Evolutionary conservation across 805 yeast species (phyloP).

Genomic region (Kodamaea sagamina): DNA sequence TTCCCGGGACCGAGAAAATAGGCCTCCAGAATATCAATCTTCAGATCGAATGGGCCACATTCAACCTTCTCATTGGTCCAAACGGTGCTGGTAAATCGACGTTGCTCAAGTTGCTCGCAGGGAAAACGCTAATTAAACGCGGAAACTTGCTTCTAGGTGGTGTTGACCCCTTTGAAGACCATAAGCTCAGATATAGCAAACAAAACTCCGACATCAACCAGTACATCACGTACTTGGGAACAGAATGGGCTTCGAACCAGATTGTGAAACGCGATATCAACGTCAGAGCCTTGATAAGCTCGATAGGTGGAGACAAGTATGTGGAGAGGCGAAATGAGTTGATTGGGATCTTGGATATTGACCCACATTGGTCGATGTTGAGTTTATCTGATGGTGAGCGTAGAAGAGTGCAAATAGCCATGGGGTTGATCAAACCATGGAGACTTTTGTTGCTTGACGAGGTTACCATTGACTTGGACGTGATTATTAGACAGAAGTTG

Average conservation of each 20-base stretch:
- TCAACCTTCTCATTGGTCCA: conserved; percentile 85
- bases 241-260: conserved; percentile 96
- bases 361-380: conserved; percentile 89
- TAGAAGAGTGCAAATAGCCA: conserved; percentile 86
- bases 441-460: conserved; percentile 84
- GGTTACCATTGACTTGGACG: conserved; percentile 96
- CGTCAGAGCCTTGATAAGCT: conserved; percentile 71
- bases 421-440: conserved; percentile 95
- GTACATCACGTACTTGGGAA: conserved; percentile 80
- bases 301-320: conserved; percentile 70
- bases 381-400: conserved; percentile 93
- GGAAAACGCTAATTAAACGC: conserved; percentile 78
- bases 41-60: conserved; percentile 64
- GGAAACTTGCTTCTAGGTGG: conserved; percentile 79
- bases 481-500: conserved; percentile 77
- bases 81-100: conserved; percentile 98
- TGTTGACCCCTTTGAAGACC: conserved; percentile 73
- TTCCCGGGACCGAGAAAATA: conserved; percentile 55
- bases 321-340: conserved; percentile 76
- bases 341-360: conserved; percentile 78
- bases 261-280: conserved; percentile 90
- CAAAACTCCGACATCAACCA: conserved; percentile 47
- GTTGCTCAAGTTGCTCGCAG: conserved; percentile 78
- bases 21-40: conserved; percentile 70
- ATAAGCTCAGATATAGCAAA: conserved; percentile 51